phyloP scores from a whole-genome alignment of 768 basidiomycete genomes.

The Tylopilus vinaceipallidus region DNA sequence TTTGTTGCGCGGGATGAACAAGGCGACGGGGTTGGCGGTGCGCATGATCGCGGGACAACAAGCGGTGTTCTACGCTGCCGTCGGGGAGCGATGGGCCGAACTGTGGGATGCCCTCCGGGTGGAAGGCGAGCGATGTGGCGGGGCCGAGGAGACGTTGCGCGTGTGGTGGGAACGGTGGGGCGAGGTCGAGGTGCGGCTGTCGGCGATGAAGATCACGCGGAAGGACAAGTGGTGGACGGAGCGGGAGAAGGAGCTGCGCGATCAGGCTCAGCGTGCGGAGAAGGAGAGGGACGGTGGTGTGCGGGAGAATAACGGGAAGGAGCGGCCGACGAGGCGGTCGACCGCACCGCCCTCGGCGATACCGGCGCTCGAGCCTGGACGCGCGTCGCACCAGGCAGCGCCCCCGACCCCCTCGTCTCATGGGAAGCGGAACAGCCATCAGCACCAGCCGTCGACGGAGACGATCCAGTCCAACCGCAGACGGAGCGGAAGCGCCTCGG shows the following conservation, averaged over 20 bases:
- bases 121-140: slow-evolving; percentile 67
- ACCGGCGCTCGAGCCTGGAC: slow-evolving; percentile 22
- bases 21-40: slow-evolving; percentile 55
- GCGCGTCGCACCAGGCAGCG: slow-evolving; percentile 25
- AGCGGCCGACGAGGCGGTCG: slow-evolving; percentile 14
- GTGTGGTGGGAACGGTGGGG: slow-evolving; percentile 72
- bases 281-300: slow-evolving; percentile 13
- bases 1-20: slow-evolving; percentile 56
- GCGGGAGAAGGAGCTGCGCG: slow-evolving; percentile 25
- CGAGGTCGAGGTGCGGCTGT: slow-evolving; percentile 56
- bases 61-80: slow-evolving; percentile 54
- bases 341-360: slow-evolving; percentile 16
- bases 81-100: slow-evolving; percentile 68
- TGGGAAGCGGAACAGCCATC: slow-evolving; percentile 25
- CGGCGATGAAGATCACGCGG: slow-evolving; percentile 37
- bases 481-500: slow-evolving; percentile 29
- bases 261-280: slow-evolving; percentile 12
- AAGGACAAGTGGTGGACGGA: slow-evolving; percentile 37
- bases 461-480: slow-evolving; percentile 21
- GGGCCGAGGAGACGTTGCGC: slow-evolving; percentile 62
- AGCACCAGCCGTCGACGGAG: slow-evolving; percentile 30
- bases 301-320: slow-evolving; percentile 14
- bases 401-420: slow-evolving; percentile 19
- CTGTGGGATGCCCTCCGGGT: slow-evolving; percentile 82
- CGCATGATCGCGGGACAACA: slow-evolving; percentile 56